A percentile compares a stretch with the other conserved stretches of the same genome.
Evolutionary conservation across 2,329 filamentous ascomycete genomes (phyloP).

Genomic region (Hypoxylon sp.): DNA sequence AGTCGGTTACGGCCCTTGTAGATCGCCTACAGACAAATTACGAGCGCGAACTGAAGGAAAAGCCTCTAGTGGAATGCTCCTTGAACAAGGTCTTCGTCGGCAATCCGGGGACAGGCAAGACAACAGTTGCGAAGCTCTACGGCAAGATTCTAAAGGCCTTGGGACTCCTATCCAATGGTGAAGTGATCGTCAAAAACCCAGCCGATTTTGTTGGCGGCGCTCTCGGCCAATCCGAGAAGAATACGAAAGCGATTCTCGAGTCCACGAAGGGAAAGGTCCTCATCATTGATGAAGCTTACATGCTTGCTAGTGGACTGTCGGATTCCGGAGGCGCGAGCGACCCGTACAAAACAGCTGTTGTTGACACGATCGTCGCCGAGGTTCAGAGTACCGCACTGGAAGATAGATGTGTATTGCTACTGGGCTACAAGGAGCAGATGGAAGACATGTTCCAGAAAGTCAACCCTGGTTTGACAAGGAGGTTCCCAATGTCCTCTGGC

Average conservation of each 20-base stretch:
- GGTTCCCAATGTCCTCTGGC: slow-evolving; percentile 74
- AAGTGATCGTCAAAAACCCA: slow-evolving; percentile 78
- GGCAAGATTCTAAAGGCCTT: slow-evolving; percentile 50
- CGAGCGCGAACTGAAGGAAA: slow-evolving; percentile 49
- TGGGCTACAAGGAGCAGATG: slow-evolving; percentile 80
- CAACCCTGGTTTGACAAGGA: slow-evolving; percentile 77
- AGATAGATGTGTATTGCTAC: slow-evolving; percentile 78
- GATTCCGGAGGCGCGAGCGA: slow-evolving; percentile 50
- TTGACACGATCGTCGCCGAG: slow-evolving; percentile 82
- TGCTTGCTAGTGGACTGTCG: slow-evolving; percentile 64
- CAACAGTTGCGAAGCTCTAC: slow-evolving; percentile 53
- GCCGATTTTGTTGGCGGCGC: slow-evolving; percentile 77
- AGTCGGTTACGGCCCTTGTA: slow-evolving; percentile 59
- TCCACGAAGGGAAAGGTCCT: slow-evolving; percentile 79
- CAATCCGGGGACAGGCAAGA: slow-evolving; percentile 53
- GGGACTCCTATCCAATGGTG: slow-evolving; percentile 57
- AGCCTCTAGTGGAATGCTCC: slow-evolving; percentile 46
- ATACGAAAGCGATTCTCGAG: slow-evolving; percentile 79
- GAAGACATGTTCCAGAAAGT: slow-evolving; percentile 79
- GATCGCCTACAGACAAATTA: slow-evolving; percentile 52
- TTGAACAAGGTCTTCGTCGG: slow-evolving; percentile 53
- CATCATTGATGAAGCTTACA: slow-evolving; percentile 86
- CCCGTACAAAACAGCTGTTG: slow-evolving; percentile 72
- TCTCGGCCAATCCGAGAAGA: slow-evolving; percentile 77
- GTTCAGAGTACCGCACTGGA: slow-evolving; percentile 79